Evolutionary conservation across 169 alveolate genomes (phyloP).

Genomic region (Plasmodium chabaudi): DNA sequence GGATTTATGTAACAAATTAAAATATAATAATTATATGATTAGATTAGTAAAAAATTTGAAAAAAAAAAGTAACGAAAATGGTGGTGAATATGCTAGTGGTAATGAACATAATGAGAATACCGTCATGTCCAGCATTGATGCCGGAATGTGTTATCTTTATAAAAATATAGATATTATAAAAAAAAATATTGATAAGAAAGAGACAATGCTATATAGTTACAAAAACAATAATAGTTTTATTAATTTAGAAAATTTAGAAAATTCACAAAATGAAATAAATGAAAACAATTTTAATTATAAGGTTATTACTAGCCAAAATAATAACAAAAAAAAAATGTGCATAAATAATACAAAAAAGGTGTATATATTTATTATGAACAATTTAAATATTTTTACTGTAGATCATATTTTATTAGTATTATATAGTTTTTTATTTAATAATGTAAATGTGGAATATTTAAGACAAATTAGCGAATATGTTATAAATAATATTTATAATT

Average conservation of each 20-base stretch:
- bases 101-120: constrained; percentile 1
- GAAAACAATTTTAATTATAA: not conserved
- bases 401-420: constrained; percentile 31
- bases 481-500: constrained; percentile 52
- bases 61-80: not conserved
- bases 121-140: constrained; percentile 2
- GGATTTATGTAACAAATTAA: constrained; percentile 39
- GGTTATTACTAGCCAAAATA: not conserved
- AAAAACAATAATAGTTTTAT: not conserved
- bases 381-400: constrained; percentile 12
- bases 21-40: constrained; percentile 22
- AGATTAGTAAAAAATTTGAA: constrained; percentile 44
- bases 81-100: no score
- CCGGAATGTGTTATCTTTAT: constrained; percentile 39
- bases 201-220: not conserved
- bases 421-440: constrained; percentile 35
- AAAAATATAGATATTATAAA: constrained; percentile 33
- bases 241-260: not conserved
- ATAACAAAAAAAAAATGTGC: constrained; percentile 10
- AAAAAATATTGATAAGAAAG: constrained; percentile 1
- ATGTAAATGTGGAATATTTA: constrained; percentile 21
- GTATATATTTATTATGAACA: constrained; percentile 20
- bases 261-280: not conserved
- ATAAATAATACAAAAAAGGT: constrained; percentile 8
- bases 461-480: constrained; percentile 64